Evolutionary conservation across 345 rosid species (phyloP), one percentile per base, ranked within the genome.

Genomic region (Salix arbutifolia): DNA sequence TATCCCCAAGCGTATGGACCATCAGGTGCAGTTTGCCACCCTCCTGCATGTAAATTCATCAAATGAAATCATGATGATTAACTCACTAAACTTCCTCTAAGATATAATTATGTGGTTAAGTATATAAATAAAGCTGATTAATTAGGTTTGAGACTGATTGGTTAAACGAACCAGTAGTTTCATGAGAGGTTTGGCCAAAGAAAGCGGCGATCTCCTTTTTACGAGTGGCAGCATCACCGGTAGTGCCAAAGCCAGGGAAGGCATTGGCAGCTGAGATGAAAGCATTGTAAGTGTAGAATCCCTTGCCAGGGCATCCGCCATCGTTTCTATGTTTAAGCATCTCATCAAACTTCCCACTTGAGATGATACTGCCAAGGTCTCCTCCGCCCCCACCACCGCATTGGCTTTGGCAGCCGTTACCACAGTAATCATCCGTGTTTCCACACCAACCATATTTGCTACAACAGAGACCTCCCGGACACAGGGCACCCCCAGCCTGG

Each of bases 1-100:
- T 88, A 80, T 18, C 92, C 93, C 93, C 93, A 88, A 1, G 96
- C 83, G 69, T 87, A 91, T 19, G 89, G 70, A 25, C 75, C 69
- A 21, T 77, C 75, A 1, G 78, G 72, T 67, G 78, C 78, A 50
- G 35, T 35, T 30, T 18, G 26, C 78, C 72, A 67, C 21, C 72
- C 78, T 16, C 78, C 78, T 75, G 17, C 33, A 35, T 21, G 19
- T 4, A 19, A 2, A 28, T 31, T 25, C 64, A 30, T 31, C 37
- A 23, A 70, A 26, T 40, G 28, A 28, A 25, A 23, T 18, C 48
- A n/a, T 6, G 4, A 9, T 46, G 14, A 46, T 46, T 46, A 46
- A 46, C 50, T 13, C 14, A 46, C 17, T 46, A 46, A 46, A 12
- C 4, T 46, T 46, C 50, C 50, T 46, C 18, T 46, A 3, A 13